A percentile compares a stretch with the other conserved stretches of the same genome.
Evolutionary conservation across 176 grass and related monocot genomes (phyloP).

Genomic region (Ensete glaucum): DNA sequence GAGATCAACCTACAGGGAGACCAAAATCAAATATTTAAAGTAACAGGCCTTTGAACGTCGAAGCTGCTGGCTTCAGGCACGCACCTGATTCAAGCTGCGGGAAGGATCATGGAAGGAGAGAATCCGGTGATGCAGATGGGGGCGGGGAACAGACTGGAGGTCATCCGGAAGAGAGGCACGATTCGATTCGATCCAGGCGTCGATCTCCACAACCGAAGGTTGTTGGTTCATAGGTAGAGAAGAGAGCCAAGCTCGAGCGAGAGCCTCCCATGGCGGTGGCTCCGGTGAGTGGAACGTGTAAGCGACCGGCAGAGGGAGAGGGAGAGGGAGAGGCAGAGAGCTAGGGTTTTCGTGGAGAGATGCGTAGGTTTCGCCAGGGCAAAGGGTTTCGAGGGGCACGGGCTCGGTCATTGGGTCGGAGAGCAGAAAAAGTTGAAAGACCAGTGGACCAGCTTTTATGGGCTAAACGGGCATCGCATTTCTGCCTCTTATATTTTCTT

Average conservation of each 20-base stretch:
- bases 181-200: constrained; percentile 62
- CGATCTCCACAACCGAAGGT: constrained; percentile 49
- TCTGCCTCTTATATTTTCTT: too few species aligned
- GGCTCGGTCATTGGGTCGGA: constrained; percentile 9
- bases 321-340: constrained; percentile 8
- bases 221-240: constrained; percentile 44
- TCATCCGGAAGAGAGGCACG: constrained; percentile 11
- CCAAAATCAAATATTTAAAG: not conserved
- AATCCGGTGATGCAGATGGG: constrained; percentile 56
- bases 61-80: not conserved
- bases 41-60: not conserved
- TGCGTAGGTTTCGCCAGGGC: not conserved
- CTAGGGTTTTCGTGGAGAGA: not conserved
- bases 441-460: too few species aligned
- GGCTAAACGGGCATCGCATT: too few species aligned
- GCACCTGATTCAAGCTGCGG: constrained; percentile 22
- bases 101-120: constrained; percentile 29
- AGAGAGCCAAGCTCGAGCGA: constrained; percentile 42
- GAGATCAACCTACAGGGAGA: constrained; percentile 37
- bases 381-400: constrained; percentile 22
- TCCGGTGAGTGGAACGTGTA: constrained; percentile 13
- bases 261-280: constrained; percentile 42
- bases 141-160: constrained; percentile 44
- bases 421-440: not conserved
- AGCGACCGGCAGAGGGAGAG: not conserved